Evolutionary conservation across 148 eudicot genomes (phyloP), one percentile per base, ranked within the genome.

Genomic region (Rhododendron griersonianum): DNA sequence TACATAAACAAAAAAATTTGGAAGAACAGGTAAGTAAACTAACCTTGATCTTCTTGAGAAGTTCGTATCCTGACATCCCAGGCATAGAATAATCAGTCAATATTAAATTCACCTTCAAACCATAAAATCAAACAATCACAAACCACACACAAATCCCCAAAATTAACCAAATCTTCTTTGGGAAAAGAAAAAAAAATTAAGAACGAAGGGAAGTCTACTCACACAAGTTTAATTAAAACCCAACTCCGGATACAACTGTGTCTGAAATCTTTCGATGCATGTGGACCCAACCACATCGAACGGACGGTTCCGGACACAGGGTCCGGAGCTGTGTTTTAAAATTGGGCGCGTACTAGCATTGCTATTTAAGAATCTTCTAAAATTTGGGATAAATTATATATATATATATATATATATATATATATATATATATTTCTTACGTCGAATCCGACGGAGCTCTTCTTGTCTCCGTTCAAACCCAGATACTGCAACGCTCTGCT

Each of bases 21-120:
- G 21, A 55, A 55, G 59, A 55, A 55, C 1, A 55, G 59, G 19
- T 55, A 15, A 15, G 0, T 55, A 45, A 45, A 91, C 91, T 48
- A 86, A 95, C 97, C 95, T 94, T 94, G 83, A 94, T 89, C 89
- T 90, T 93, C 84, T 91, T 91, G 25, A 94, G 94, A 75, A 94
- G 91, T 47, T 93, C 93, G 85, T 90, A 93, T 51, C 94, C 94
- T 33, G 93, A 94, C 95, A 95, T 94, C 84, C 95, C 98, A 86
- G 97, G 97, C 98, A 95, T 95, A 7, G 98, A 94, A 86, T 95
- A 95, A 89, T 95, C 98, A 78, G 98, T 95, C 83, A 94, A 91
- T 53, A 95, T 88, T 85, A 93, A 81, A 90, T 93, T 91, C 67
- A 93, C 91, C 88, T 93, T 89, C 91, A 93, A 11, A 55, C 73